phyloP scores from a whole-genome alignment of 2,329 filamentous ascomycete species.

The Hypoxylon sp. region DNA sequence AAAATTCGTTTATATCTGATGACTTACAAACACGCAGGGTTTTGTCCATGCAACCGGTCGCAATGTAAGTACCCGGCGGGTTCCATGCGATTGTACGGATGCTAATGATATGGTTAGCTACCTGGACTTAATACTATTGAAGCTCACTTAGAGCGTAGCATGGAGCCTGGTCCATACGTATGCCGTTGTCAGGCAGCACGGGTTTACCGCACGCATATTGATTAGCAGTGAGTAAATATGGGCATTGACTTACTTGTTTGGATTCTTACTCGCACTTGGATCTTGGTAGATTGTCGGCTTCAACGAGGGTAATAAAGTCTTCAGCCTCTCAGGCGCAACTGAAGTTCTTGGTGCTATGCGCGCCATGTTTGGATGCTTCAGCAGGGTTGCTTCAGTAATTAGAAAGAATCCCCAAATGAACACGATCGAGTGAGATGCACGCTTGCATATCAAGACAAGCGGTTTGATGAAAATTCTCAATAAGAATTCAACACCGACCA shows the following conservation, averaged over 20 bases:
- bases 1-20: neutral
- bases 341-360: slow-evolving; percentile 50
- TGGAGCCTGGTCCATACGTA: neutral
- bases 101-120: slow-evolving; percentile 58
- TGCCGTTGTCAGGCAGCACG: neutral
- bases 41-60: slow-evolving; percentile 81
- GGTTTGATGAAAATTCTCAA: neutral
- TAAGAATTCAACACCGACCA: neutral
- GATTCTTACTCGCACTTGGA: slow-evolving; percentile 49
- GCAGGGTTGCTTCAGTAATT: slow-evolving; percentile 6
- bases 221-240: slow-evolving; percentile 43
- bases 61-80: slow-evolving; percentile 84
- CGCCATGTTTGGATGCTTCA: slow-evolving; percentile 46
- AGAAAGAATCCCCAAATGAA: slow-evolving; percentile 1
- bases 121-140: neutral
- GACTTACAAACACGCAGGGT: slow-evolving; percentile 79
- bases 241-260: slow-evolving; percentile 53
- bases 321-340: slow-evolving; percentile 55
- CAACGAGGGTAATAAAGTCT: slow-evolving; percentile 52
- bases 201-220: slow-evolving; percentile 10
- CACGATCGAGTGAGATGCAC: neutral
- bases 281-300: slow-evolving; percentile 55
- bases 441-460: neutral
- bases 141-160: neutral
- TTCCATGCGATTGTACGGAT: slow-evolving; percentile 91